These are phyloP conservation scores for Peronospora destructor DNA, from an alignment of 352 stramenopile genomes.

Conservation along the genomic window DNA sequence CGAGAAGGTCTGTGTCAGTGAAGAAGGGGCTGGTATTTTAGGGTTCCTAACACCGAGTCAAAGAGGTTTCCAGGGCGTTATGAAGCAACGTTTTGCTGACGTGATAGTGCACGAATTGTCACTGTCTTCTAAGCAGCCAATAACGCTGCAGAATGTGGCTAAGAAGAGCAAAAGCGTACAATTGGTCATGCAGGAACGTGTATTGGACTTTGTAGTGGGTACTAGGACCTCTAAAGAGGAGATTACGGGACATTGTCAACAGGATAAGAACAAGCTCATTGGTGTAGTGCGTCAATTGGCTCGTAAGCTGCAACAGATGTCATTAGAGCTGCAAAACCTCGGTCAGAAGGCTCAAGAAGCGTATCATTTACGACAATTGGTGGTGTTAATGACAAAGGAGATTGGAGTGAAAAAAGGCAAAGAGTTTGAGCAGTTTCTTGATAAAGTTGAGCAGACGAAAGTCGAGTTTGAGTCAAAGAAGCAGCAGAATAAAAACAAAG, in stretches of 20 bases:
- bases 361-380: slow-evolving; percentile 45
- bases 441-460: slow-evolving; percentile 34
- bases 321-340: slow-evolving; percentile 12
- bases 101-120: slow-evolving; percentile 79
- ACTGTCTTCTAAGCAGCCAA: slow-evolving; percentile 14
- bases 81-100: slow-evolving; percentile 82
- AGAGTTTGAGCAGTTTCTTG: slow-evolving; percentile 72
- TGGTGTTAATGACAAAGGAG: slow-evolving; percentile 42
- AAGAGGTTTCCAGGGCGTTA: slow-evolving; percentile 50
- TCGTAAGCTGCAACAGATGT: slow-evolving; percentile 25
- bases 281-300: slow-evolving; percentile 14
- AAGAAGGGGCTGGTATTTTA: slow-evolving; percentile 54
- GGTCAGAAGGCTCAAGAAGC: slow-evolving; percentile 33
- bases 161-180: slow-evolving; percentile 34
- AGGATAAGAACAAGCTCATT: slow-evolving; percentile 9
- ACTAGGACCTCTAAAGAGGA: slow-evolving; percentile 2
- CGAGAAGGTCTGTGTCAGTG: slow-evolving; percentile 50
- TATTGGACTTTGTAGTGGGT: slow-evolving; percentile 29
- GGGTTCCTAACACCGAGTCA: slow-evolving; percentile 36
- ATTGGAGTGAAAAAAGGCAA: slow-evolving; percentile 59
- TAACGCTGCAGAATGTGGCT: slow-evolving; percentile 32
- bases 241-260: background rate
- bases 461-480: slow-evolving; percentile 28
- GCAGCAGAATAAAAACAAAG: slow-evolving; percentile 3
- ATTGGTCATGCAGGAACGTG: slow-evolving; percentile 33